These are phyloP conservation scores for Oryza rufipogon DNA, from an alignment of 176 grass and related monocot genomes.

Conservation along the genomic window DNA sequence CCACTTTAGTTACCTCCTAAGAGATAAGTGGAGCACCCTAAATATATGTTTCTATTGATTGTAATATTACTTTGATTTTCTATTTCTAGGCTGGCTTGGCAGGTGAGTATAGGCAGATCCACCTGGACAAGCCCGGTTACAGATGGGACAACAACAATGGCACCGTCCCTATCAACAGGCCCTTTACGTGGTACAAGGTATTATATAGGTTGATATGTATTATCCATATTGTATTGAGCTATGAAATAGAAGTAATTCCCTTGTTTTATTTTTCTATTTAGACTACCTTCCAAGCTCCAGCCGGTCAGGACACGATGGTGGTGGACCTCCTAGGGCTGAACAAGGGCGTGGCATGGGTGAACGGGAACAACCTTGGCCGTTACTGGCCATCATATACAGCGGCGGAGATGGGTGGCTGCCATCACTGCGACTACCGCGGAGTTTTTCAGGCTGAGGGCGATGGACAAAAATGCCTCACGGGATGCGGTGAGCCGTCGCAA, in stretches of 20 bases:
- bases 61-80: too few species aligned
- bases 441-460: conserved; percentile 34
- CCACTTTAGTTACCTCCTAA: too few species aligned
- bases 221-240: too few species aligned
- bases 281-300: conserved; percentile 51
- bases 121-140: conserved; percentile 37
- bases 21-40: too few species aligned
- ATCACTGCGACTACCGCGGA: conserved; percentile 63
- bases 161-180: conserved; percentile 47
- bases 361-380: conserved; percentile 81
- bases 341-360: conserved; percentile 79
- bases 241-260: background rate
- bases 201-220: background rate
- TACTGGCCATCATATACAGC: conserved; percentile 67
- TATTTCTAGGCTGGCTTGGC: conserved; percentile 42
- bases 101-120: conserved; percentile 57
- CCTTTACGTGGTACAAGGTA: conserved; percentile 94
- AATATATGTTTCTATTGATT: too few species aligned
- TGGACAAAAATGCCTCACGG: conserved; percentile 50
- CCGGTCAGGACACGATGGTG: conserved; percentile 56
- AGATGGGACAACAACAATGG: conserved; percentile 39
- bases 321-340: conserved; percentile 63
- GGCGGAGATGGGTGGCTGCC: conserved; percentile 41
- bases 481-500: conserved; percentile 65
- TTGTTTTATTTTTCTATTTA: too few species aligned